Conservation (phyloP, 2,329 filamentous ascomycete genomes). For the Botrytis pseudocinerea region DNA sequence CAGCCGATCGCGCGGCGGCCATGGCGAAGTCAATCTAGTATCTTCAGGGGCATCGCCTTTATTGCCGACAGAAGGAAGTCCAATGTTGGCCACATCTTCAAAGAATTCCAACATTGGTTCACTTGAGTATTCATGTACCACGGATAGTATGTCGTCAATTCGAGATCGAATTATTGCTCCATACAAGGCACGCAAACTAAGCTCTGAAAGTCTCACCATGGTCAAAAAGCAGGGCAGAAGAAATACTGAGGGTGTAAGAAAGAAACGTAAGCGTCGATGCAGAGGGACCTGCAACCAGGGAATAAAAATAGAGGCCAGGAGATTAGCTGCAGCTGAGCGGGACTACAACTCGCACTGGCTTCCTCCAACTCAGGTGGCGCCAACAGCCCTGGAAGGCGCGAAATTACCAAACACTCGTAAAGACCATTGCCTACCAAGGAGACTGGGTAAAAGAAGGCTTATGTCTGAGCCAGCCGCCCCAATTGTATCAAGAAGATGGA, state of each 20-base stretch:
- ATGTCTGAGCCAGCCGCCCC: constrained; percentile 20
- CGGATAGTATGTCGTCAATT: constrained; percentile 25
- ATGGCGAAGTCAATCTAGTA: neutral
- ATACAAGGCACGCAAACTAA: constrained; percentile 27
- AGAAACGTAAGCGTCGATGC: constrained; percentile 12
- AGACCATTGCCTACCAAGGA: neutral
- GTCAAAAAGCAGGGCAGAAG: constrained; percentile 23
- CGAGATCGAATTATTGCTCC: constrained; percentile 25
- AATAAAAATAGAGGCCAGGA: neutral
- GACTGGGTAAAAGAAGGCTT: neutral
- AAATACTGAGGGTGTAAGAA: constrained; percentile 23
- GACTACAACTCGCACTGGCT: constrained; percentile 21
- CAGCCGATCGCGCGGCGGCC: neutral
- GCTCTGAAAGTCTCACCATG: constrained; percentile 33
- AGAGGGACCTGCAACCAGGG: constrained; percentile 21
- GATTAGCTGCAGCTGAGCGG: constrained; percentile 10
- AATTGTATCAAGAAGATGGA: constrained; percentile 33
- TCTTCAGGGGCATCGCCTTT: neutral
- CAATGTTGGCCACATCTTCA: constrained; percentile 10
- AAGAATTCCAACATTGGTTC: constrained; percentile 27
- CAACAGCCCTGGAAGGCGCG: constrained; percentile 24
- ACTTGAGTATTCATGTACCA: constrained; percentile 25
- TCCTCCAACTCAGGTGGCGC: constrained; percentile 26
- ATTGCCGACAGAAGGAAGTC: neutral
- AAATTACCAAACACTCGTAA: neutral